These are phyloP conservation scores for Fagopyrum tataricum DNA, from an alignment of 148 eudicot genomes.

Conservation along the genomic window DNA sequence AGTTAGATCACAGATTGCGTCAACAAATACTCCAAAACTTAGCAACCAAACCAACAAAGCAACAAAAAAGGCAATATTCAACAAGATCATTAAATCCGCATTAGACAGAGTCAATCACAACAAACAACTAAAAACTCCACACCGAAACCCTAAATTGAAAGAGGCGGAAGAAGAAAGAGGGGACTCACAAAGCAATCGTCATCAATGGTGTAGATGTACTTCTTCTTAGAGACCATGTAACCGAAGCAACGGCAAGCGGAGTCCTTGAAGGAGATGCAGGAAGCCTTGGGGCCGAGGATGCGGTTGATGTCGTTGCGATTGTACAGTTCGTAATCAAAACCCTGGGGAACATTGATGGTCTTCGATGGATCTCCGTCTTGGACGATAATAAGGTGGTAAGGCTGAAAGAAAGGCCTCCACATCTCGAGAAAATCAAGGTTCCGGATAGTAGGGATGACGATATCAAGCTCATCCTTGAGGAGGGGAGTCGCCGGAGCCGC, in stretches of 20 bases:
- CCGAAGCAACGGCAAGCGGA: slow-evolving; percentile 11
- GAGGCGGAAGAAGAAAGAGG: too few species aligned
- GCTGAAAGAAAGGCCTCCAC: too few species aligned
- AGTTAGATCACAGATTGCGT: too few species aligned
- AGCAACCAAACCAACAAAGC: too few species aligned
- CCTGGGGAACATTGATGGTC: background rate
- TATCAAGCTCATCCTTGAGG: background rate
- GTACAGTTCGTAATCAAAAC: background rate
- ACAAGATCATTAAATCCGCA: too few species aligned
- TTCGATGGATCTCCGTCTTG: background rate
- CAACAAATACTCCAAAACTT: too few species aligned
- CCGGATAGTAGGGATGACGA: too few species aligned
- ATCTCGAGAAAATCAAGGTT: too few species aligned
- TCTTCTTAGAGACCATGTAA: background rate
- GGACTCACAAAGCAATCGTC: background rate
- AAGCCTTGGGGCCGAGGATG: background rate
- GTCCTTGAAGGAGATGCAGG: slow-evolving; percentile 10
- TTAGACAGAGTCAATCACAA: too few species aligned
- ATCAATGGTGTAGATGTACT: slow-evolving; percentile 8
- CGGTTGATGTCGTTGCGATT: background rate
- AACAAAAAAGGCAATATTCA: too few species aligned
- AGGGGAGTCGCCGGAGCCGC: background rate
- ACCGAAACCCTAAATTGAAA: too few species aligned
- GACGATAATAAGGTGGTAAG: background rate
- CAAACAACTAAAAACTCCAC: too few species aligned